Conservation (phyloP, 257 asterid species). For the Solanum neorickii region DNA sequence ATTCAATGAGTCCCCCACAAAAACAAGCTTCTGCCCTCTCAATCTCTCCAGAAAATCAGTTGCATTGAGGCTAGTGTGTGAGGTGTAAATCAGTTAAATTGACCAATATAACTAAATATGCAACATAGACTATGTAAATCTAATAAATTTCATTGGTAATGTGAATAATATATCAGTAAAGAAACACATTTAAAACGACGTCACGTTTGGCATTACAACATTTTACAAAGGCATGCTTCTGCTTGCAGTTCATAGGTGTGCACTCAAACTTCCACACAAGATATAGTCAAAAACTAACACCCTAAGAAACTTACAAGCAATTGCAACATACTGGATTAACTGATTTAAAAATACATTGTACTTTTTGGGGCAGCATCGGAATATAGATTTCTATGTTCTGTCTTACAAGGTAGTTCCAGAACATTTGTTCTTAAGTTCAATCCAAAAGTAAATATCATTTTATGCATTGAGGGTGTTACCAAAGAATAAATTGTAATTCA, state of each 20-base stretch:
- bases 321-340: background rate
- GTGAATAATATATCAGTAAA: background rate
- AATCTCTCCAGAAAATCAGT: conserved; percentile 85
- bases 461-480: background rate
- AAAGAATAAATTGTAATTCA: background rate
- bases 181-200: background rate
- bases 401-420: background rate
- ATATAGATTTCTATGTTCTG: background rate
- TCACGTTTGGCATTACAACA: background rate
- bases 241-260: background rate
- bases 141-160: background rate
- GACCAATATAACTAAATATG: background rate
- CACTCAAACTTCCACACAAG: background rate
- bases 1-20: conserved; percentile 87
- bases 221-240: background rate
- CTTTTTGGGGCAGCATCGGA: background rate
- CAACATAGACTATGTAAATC: background rate
- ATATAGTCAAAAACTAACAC: background rate
- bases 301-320: background rate
- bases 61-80: conserved; percentile 44
- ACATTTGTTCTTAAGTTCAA: background rate
- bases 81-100: conserved; percentile 1
- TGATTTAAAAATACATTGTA: background rate
- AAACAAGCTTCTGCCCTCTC: conserved; percentile 63
- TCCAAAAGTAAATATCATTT: background rate